Base-by-base conservation (phyloP, 2,329 filamentous ascomycete species). In the Phoma sp. region DNA sequence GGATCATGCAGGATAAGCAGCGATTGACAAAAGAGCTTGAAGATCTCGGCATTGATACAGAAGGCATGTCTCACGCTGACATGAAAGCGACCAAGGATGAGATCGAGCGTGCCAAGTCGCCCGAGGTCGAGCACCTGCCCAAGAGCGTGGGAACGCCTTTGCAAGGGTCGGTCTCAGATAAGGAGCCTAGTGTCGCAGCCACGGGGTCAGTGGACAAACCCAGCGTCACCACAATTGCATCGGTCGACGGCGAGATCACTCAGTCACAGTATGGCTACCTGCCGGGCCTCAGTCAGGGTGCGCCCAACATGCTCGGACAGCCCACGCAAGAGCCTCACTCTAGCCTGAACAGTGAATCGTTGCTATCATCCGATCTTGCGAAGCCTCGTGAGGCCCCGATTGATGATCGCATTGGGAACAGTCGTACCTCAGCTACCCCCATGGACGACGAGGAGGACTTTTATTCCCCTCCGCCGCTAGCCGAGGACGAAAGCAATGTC, bases 11-110 rank as follows among this genome's bases (percentile, higher is more conserved):
- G 64, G 77, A 71, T 37, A 75, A 76, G 58, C 71, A 74, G 47
- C 71, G 74, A 40, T 76, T 83, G 37, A 66, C 78, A 4, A 71
- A 76, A 29, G 81, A 83, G 59, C 70, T 84, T n/a, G 77, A 79
- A 54, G 68, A 67, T 45, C 71, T 83, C 18, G 78, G 78, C 35
- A 64, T 80, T 36, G 77, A 83, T 50, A 79, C 79, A 1, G 75
- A 79, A 46, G 78, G 78, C 4, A 74, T 80, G 62, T 73, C 77
- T 3, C 68, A 79, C 51, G 75, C 75, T 23, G 74, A 79, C 46
- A 69, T 82, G 23, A 74, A 78, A 53, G 75, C 76, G 4, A 75
- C 72, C 52, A 76, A 74, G 43, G 65, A 72, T 25, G 74, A 76
- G 54, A 73, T 75, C 24, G 65, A 71, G 40, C 65, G 67, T 36